Conservation (phyloP, 2,329 filamentous ascomycete genomes). For the Cercospora brassicicola region DNA sequence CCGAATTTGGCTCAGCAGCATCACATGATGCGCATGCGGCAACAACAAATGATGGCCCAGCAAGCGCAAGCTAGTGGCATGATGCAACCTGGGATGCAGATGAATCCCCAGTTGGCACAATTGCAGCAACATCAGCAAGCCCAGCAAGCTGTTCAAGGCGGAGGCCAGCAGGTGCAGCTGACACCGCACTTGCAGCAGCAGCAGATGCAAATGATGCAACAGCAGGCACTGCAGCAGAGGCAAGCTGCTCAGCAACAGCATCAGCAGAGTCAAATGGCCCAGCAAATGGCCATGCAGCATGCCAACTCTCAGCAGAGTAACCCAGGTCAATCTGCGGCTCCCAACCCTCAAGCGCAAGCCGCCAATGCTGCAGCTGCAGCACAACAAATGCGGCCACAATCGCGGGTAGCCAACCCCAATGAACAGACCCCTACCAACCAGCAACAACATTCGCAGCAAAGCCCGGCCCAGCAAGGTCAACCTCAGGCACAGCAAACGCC, state of each 20-base stretch:
- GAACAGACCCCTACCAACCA: constrained; percentile 35
- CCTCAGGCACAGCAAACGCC: constrained; percentile 44
- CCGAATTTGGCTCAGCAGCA: constrained; percentile 35
- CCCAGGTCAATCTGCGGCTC: constrained; percentile 46
- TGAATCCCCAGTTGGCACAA: constrained; percentile 42
- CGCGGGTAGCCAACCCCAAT: constrained; percentile 39
- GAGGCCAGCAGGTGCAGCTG: constrained; percentile 26
- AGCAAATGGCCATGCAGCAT: constrained; percentile 49
- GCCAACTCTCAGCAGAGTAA: constrained; percentile 52
- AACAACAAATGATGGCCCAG: constrained; percentile 44
- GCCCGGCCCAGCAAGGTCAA: constrained; percentile 38
- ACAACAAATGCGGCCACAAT: constrained; percentile 44
- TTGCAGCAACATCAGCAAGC: constrained; percentile 42
- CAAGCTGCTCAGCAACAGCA: constrained; percentile 33
- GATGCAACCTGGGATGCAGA: constrained; percentile 33
- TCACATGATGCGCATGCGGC: constrained; percentile 49
- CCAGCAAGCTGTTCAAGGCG: constrained; percentile 36
- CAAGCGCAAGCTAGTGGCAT: constrained; percentile 40
- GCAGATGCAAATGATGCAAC: constrained; percentile 45
- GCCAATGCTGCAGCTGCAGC: constrained; percentile 34
- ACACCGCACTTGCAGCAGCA: constrained; percentile 38
- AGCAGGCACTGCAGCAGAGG: constrained; percentile 42
- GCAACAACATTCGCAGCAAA: constrained; percentile 31
- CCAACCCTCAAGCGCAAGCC: constrained; percentile 41
- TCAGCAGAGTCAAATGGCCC: constrained; percentile 45